Evolutionary conservation across 2,329 filamentous ascomycete genomes (phyloP).

Genomic region (Westerdykella sp.): DNA sequence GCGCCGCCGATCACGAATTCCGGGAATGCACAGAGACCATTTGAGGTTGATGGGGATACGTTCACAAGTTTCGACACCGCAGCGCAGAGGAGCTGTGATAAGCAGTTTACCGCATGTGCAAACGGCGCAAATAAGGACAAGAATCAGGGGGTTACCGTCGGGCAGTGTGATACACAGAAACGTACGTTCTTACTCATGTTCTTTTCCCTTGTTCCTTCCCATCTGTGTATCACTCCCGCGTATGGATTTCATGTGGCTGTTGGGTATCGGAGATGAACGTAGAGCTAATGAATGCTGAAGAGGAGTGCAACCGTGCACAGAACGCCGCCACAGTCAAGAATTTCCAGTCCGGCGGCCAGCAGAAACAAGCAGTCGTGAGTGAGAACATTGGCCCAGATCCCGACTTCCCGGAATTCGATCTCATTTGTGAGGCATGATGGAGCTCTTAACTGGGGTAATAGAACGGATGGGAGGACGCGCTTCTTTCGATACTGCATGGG

Average conservation of each 20-base stretch:
- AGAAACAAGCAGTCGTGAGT: not conserved
- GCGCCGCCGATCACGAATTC: conserved; percentile 47
- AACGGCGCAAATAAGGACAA: conserved; percentile 44
- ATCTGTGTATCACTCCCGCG: no score
- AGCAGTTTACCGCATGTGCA: conserved; percentile 56
- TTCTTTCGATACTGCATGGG: no score
- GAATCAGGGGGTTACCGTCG: conserved; percentile 35
- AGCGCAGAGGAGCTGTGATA: conserved; percentile 55
- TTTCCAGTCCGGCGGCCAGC: conserved; percentile 15
- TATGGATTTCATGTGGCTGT: no score
- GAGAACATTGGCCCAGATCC: not conserved
- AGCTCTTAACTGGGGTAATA: no score
- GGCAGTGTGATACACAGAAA: conserved; percentile 53
- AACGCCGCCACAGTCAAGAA: conserved; percentile 22
- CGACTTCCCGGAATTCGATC: not conserved
- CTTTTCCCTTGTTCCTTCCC: not conserved
- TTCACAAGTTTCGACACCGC: conserved; percentile 54
- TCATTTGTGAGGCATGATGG: not conserved
- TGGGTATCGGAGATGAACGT: not conserved
- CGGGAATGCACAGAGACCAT: conserved; percentile 44
- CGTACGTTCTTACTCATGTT: conserved; percentile 6
- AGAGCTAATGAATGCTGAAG: conserved; percentile 9
- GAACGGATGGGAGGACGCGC: no score
- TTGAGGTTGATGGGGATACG: conserved; percentile 25
- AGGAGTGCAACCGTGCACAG: conserved; percentile 24